Evolutionary conservation across 768 basidiomycete species (phyloP).

Genomic region (Tylopilus sp.): DNA sequence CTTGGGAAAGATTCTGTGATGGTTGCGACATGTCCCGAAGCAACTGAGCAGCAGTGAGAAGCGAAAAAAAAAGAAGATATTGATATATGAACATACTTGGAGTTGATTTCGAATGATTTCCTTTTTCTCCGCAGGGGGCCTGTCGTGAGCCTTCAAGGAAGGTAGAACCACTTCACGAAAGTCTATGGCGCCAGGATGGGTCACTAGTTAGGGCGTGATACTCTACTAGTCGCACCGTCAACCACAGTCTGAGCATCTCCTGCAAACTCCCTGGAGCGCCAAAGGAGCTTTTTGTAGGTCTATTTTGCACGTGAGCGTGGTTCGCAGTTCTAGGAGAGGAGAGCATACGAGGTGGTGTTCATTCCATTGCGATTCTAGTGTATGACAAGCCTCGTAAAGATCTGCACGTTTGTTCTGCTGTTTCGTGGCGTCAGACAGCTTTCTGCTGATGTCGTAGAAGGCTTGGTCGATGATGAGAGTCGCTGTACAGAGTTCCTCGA

Average conservation of each 20-base stretch:
- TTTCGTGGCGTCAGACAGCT: constrained; percentile 3
- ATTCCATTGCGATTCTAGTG: constrained; percentile 13
- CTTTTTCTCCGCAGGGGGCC: constrained; percentile 8
- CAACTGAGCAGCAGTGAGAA: constrained; percentile 6
- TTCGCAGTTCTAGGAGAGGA: too few relatives aligned
- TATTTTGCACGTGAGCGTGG: neutral
- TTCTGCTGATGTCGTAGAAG: constrained; percentile 12
- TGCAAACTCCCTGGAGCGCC: constrained; percentile 20
- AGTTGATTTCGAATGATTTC: constrained; percentile 17
- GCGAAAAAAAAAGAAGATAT: neutral
- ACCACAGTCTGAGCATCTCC: constrained; percentile 16
- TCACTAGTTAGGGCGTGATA: too few relatives aligned
- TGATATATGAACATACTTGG: neutral
- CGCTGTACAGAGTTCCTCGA: constrained; percentile 15
- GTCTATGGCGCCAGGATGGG: constrained; percentile 2
- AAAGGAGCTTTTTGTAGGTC: constrained; percentile 17
- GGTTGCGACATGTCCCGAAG: constrained; percentile 15
- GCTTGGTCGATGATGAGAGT: constrained; percentile 18
- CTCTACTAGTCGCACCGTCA: constrained; percentile 7
- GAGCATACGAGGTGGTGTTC: constrained; percentile 12
- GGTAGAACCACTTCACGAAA: constrained; percentile 17
- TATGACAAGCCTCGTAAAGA: constrained; percentile 10
- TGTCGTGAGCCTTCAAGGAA: constrained; percentile 7
- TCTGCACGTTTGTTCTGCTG: constrained; percentile 8
- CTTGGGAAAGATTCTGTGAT: constrained; percentile 18